Evolutionary conservation across 1,139 yeast species (phyloP).

Genomic region (Wickerhamiella pararugosa): DNA sequence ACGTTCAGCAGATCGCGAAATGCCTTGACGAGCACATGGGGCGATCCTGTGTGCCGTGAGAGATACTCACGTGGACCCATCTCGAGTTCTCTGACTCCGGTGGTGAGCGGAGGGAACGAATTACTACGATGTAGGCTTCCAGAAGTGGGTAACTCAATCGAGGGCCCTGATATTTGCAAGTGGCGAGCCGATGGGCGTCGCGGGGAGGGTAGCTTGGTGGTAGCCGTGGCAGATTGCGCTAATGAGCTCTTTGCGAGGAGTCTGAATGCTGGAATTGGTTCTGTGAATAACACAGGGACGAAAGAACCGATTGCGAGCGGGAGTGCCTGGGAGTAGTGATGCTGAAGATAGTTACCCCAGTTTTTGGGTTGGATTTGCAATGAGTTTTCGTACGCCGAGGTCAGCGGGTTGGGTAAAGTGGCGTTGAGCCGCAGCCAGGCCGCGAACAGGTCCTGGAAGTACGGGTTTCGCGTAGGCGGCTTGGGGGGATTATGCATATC

Average conservation of each 20-base stretch:
- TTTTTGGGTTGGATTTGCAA: conserved; percentile 32
- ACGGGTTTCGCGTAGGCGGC: conserved; percentile 6
- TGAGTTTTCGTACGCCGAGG: conserved; percentile 21
- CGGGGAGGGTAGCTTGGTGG: neutral
- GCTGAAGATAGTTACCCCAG: conserved; percentile 29
- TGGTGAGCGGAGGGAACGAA: conserved; percentile 27
- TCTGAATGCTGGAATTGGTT: conserved; percentile 36
- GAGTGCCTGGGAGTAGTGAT: conserved; percentile 31
- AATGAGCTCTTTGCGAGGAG: conserved; percentile 38
- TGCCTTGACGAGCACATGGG: conserved; percentile 35
- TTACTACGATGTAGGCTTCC: conserved; percentile 21
- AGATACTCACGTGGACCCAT: conserved; percentile 24
- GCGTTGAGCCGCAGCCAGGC: conserved; percentile 9
- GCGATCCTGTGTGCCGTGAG: conserved; percentile 26
- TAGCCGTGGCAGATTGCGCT: conserved; percentile 10
- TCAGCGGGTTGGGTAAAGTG: conserved; percentile 8
- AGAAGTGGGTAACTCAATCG: neutral
- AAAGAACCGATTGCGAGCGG: conserved; percentile 43
- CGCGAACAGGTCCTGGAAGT: conserved; percentile 11
- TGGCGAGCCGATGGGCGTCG: neutral
- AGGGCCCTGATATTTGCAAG: conserved; percentile 4
- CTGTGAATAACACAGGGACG: conserved; percentile 46
- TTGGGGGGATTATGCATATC: conserved; percentile 2
- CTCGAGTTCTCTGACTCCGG: conserved; percentile 27
- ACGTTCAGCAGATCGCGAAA: conserved; percentile 47